These are phyloP conservation scores for Colletotrichum sp. DNA, from an alignment of 2,329 filamentous ascomycete genomes.

Conservation along the genomic window DNA sequence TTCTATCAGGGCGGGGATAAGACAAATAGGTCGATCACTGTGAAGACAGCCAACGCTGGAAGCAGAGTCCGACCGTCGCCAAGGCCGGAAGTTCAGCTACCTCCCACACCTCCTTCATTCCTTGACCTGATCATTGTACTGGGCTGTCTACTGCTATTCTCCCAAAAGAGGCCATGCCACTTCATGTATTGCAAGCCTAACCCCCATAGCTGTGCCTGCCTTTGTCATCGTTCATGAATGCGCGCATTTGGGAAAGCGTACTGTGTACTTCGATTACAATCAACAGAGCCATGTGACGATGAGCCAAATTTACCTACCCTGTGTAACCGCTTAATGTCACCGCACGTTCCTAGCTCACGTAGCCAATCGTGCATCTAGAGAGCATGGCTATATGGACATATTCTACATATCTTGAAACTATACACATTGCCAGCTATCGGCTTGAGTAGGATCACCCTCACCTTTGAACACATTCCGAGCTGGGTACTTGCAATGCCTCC, in stretches of 20 bases:
- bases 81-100: neutral
- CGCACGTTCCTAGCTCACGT: neutral
- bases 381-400: neutral
- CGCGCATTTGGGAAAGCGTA: neutral
- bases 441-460: constrained; percentile 26
- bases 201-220: neutral
- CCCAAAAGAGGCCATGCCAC: neutral
- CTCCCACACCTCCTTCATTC: neutral
- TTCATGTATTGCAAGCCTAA: neutral
- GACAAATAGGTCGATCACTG: neutral
- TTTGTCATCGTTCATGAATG: neutral
- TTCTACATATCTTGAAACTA: neutral
- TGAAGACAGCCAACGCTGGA: neutral
- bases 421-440: constrained; percentile 33
- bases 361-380: neutral
- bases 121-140: neutral
- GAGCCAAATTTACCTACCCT: neutral
- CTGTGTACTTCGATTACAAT: neutral
- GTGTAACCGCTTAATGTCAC: neutral
- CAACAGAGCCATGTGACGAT: neutral
- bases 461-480: constrained; percentile 35
- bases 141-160: neutral
- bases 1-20: neutral
- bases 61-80: neutral
- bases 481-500: constrained; percentile 40